Evolutionary conservation across 116 monocot species (phyloP), one percentile per base, ranked within the genome.

Genomic region (Cymodocea nodosa): DNA sequence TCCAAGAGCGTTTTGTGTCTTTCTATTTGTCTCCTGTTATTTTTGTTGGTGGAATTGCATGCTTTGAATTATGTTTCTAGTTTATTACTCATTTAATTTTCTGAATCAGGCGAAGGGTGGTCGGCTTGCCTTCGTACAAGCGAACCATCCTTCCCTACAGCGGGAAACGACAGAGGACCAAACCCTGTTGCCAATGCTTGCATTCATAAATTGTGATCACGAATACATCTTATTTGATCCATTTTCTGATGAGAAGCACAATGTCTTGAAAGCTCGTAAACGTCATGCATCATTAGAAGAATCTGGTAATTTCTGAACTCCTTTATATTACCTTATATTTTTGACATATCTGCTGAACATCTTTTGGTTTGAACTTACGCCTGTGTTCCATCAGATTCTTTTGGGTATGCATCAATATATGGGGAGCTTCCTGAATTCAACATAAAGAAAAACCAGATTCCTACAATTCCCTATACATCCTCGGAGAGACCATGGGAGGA

Each of bases 401-500:
- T 70, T 71, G 97, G 97, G 37, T 97, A 97, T 71, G 72, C 88
- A 60, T 81, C 91, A 12, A 84, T 97, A 59, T 97, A 91, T 19
- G 97, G 97, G 16, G 83, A 88, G 64, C 81, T 97, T 11, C 74
- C 83, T 15, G 58, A 71, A 52, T 73, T 78, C 66, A 75, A 81
- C 49, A 25, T 35, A 22, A 78, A 74, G 68, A 73, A 62, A 52
- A 65, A 74, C 0, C 19, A 66, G 22, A 59, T 60, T 22, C 57
- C 70, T 40, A 73, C 78, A 49, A 78, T 84, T 53, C 79, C 85
- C 50, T 91, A 80, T 64, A 62, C 75, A 11, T 80, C 95, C 16
- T 78, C 83, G 40, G 87, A 85, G 35, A 90, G 85, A 39, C 88
- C 91, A 11, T 91, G 97, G 97, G 97, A 87, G 52, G 85, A 83